A percentile compares a stretch with the other conserved stretches of the same genome.
These are phyloP conservation scores for Moricandia arvensis DNA, from an alignment of 345 rosid species.

Conservation along the genomic window DNA sequence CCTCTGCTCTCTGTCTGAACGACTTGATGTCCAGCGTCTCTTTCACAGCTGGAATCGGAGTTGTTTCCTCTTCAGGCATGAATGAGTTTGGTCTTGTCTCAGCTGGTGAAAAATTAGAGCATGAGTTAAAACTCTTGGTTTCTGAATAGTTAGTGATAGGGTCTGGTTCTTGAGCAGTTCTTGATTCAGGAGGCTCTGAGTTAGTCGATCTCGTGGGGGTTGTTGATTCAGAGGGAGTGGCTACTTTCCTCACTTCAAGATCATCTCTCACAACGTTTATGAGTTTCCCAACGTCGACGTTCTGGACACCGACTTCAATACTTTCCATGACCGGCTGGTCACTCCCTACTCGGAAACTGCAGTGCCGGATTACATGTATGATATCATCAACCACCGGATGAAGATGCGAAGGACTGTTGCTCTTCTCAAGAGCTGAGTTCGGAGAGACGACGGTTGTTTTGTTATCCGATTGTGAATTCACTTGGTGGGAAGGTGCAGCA, in stretches of 20 bases:
- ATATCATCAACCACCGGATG: slow-evolving; percentile 60
- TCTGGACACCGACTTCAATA: slow-evolving; percentile 75
- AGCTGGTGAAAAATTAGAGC: slow-evolving; percentile 37
- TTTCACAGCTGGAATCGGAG: slow-evolving; percentile 45
- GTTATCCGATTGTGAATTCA: slow-evolving; percentile 39
- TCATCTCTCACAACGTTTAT: slow-evolving; percentile 77
- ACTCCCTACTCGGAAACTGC: slow-evolving; percentile 84
- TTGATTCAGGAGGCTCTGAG: slow-evolving; percentile 47
- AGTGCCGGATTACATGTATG: slow-evolving; percentile 84
- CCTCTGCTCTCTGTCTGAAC: slow-evolving; percentile 95
- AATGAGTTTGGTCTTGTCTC: slow-evolving; percentile 42
- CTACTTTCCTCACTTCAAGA: slow-evolving; percentile 51
- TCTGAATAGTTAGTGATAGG: slow-evolving; percentile 47
- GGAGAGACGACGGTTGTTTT: slow-evolving; percentile 39
- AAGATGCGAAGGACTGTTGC: slow-evolving; percentile 29
- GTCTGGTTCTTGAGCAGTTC: slow-evolving; percentile 24
- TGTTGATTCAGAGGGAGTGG: slow-evolving; percentile 44
- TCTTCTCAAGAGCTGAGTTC: slow-evolving; percentile 44
- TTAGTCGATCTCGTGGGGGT: not conserved
- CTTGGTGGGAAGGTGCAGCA: slow-evolving; percentile 33
- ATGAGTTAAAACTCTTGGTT: slow-evolving; percentile 44
- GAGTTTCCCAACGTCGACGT: slow-evolving; percentile 70
- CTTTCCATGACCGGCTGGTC: slow-evolving; percentile 85
- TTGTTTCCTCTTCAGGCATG: slow-evolving; percentile 51
- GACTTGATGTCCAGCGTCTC: slow-evolving; percentile 80